These are phyloP conservation scores for Sporothrix globosa DNA, from an alignment of 2,329 filamentous ascomycete genomes.

Conservation along the genomic window DNA sequence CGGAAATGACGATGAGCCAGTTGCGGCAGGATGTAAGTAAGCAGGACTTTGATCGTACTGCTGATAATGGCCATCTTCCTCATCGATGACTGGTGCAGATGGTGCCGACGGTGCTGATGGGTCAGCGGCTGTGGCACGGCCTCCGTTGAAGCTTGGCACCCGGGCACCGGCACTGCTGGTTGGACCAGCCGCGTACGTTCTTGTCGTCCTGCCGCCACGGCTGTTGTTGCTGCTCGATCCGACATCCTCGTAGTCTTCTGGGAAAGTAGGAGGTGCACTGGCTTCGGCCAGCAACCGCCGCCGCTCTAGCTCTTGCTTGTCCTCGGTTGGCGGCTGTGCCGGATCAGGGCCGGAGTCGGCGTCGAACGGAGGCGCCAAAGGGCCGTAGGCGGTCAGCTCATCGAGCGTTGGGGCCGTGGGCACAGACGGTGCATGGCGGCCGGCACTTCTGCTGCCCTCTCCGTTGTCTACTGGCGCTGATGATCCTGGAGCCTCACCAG, in stretches of 20 bases:
- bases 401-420: conserved; percentile 55
- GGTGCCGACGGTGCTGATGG: conserved; percentile 42
- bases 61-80: conserved; percentile 49
- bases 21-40: neutral
- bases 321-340: conserved; percentile 55
- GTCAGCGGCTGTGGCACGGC: neutral
- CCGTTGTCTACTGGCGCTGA: neutral
- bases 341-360: neutral
- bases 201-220: conserved; percentile 33
- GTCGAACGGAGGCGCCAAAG: conserved; percentile 36
- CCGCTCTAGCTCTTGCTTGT: conserved; percentile 78
- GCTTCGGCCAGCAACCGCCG: conserved; percentile 65
- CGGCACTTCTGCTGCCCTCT: conserved; percentile 25
- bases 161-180: neutral
- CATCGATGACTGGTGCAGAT: conserved; percentile 61
- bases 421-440: conserved; percentile 47
- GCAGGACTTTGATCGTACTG: conserved; percentile 8
- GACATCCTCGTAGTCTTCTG: conserved; percentile 54
- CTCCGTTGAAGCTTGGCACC: neutral
- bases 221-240: conserved; percentile 38
- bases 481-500: conserved; percentile 48
- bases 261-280: conserved; percentile 64
- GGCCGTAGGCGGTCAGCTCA: conserved; percentile 42
- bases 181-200: conserved; percentile 32
- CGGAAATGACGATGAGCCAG: neutral